Conservation (phyloP, 163 green algal genomes). For the Chlorella variabilis region DNA sequence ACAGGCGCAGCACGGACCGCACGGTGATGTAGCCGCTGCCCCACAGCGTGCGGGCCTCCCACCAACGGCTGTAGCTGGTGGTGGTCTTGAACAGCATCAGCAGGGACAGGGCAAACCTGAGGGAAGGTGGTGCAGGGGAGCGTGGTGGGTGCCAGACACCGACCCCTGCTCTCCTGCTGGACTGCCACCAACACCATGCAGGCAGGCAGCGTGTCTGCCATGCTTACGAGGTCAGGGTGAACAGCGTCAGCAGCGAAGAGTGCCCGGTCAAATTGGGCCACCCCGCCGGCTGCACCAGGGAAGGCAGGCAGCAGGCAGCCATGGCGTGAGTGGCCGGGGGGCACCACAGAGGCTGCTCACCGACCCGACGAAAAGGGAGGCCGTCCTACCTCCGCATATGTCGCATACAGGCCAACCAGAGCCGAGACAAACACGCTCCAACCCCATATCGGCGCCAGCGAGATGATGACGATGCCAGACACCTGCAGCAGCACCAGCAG, state of each 20-base stretch:
- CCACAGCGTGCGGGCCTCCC: constrained; percentile 52
- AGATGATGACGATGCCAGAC: background rate
- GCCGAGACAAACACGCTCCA: constrained; percentile 24
- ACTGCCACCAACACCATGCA: no score
- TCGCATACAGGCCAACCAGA: constrained; percentile 16
- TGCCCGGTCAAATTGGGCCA: background rate
- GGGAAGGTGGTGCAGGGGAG: constrained; percentile 48
- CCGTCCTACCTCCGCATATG: constrained; percentile 17
- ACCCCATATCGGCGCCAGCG: constrained; percentile 18
- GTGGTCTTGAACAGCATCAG: constrained; percentile 73
- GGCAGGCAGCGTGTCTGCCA: background rate
- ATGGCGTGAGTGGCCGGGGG: background rate
- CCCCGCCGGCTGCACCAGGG: background rate
- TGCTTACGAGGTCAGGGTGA: background rate
- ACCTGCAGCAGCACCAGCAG: no score
- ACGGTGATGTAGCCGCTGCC: constrained; percentile 9
- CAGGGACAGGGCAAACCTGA: constrained; percentile 79
- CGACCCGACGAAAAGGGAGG: no score
- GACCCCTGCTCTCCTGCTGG: no score
- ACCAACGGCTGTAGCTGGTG: constrained; percentile 57
- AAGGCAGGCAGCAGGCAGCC: background rate
- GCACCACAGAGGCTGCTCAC: no score
- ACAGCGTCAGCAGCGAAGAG: background rate
- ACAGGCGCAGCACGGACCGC: constrained; percentile 16
- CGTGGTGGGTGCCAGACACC: background rate